A percentile compares a stretch with the other conserved stretches of the same genome.
Evolutionary conservation across 805 yeast species (phyloP).

Genomic region (Candida vaughaniae): DNA sequence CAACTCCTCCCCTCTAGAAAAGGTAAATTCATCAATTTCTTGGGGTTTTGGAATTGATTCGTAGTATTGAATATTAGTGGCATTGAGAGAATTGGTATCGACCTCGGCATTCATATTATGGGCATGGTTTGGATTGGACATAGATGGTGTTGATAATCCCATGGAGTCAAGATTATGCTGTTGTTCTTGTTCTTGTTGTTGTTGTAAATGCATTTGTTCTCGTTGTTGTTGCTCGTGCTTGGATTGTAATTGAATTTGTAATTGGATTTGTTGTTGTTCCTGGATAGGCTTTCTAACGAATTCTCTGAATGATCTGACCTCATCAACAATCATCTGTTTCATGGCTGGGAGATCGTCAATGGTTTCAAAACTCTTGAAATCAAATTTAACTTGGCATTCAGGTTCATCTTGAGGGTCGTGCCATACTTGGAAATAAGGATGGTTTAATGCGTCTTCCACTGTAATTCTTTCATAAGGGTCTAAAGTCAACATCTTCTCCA

Average conservation of each 20-base stretch:
- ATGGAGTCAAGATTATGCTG: conserved; percentile 13
- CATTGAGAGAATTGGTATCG: conserved; percentile 14
- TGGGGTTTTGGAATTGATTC: conserved; percentile 44
- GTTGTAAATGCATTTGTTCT: conserved; percentile 16
- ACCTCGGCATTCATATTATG: conserved; percentile 18
- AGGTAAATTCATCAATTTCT: conserved; percentile 39
- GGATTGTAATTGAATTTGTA: conserved; percentile 31
- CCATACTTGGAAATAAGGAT: conserved; percentile 90
- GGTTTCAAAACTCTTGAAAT: conserved; percentile 77
- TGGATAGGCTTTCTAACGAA: conserved; percentile 77
- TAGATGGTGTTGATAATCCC: conserved; percentile 14
- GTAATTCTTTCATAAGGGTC: conserved; percentile 88
- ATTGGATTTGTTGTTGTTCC: conserved; percentile 45
- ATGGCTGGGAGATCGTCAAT: conserved; percentile 75
- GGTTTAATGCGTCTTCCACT: conserved; percentile 86
- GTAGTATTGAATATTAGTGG: conserved; percentile 24
- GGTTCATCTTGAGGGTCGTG: conserved; percentile 94
- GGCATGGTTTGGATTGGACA: conserved; percentile 14
- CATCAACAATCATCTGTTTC: conserved; percentile 76
- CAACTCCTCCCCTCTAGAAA: conserved; percentile 13
- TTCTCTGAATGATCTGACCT: conserved; percentile 74
- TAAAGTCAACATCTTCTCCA: conserved; percentile 80
- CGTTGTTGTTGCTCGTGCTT: conserved; percentile 22
- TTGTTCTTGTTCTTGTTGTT: conserved; percentile 21
- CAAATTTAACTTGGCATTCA: conserved; percentile 75